These are phyloP conservation scores for Solanum rostratum DNA, from an alignment of 257 asterid species.

Conservation along the genomic window DNA sequence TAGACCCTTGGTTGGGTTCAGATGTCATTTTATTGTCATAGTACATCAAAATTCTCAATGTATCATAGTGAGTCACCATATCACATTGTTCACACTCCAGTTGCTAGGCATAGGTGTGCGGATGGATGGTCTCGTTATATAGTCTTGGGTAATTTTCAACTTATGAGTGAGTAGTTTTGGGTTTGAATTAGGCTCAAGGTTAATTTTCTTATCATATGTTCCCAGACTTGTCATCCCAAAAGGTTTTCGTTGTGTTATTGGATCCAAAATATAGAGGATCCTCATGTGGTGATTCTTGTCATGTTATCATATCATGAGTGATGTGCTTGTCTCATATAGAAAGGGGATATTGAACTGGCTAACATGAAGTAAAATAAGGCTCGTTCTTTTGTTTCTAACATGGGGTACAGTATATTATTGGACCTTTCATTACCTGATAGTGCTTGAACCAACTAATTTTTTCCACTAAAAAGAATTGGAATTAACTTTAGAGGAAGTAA, in stretches of 20 bases:
- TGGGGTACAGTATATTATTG: background rate
- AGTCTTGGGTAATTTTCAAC: background rate
- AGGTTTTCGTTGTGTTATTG: background rate
- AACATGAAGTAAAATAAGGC: background rate
- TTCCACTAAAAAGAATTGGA: background rate
- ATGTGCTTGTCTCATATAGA: background rate
- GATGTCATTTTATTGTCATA: background rate
- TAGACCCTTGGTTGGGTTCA: too few relatives aligned
- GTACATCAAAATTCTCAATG: background rate
- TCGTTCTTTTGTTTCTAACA: background rate
- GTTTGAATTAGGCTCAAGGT: background rate
- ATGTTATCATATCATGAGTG: background rate
- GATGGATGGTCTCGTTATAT: background rate
- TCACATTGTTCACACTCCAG: background rate
- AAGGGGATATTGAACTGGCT: background rate
- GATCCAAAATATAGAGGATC: background rate
- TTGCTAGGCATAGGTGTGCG: background rate
- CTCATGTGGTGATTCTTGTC: background rate
- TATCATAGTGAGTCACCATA: background rate
- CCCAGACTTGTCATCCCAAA: background rate
- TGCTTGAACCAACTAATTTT: background rate
- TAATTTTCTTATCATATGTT: background rate
- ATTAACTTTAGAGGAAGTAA: background rate
- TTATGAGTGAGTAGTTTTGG: background rate
- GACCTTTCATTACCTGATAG: background rate